Conservation (phyloP, 2,329 filamentous ascomycete species). For the Aspergillus brasiliensis region DNA sequence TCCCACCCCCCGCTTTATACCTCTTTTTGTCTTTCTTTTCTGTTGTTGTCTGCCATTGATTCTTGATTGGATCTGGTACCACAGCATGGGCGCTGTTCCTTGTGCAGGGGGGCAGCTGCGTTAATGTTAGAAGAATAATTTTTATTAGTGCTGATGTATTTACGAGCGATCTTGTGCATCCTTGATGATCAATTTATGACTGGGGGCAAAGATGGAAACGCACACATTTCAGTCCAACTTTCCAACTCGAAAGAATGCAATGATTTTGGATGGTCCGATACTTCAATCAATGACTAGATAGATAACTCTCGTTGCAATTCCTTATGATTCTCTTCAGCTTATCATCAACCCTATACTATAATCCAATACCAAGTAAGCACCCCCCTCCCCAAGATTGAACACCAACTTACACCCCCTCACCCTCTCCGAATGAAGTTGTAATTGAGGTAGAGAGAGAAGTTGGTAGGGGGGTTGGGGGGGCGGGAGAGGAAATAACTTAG, state of each 20-base stretch:
- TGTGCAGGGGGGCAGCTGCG: conserved; percentile 1
- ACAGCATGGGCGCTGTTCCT: neutral
- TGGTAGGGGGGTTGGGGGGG: no score
- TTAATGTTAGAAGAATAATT: conserved; percentile 9
- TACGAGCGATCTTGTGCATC: conserved; percentile 1
- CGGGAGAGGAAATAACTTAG: no score
- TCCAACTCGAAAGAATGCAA: neutral
- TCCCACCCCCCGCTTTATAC: conserved; percentile 12
- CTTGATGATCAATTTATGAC: conserved; percentile 8
- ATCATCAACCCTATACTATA: no score
- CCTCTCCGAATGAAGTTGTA: no score
- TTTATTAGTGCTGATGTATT: conserved; percentile 8
- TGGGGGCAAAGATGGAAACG: neutral
- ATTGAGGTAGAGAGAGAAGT: no score
- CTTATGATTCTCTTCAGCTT: no score
- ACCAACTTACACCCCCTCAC: no score
- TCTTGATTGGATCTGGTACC: neutral
- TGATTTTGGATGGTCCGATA: neutral
- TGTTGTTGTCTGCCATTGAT: conserved; percentile 8
- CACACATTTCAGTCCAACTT: neutral
- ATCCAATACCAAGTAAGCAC: no score
- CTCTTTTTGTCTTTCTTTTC: conserved; percentile 10
- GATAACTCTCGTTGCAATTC: neutral
- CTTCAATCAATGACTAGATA: neutral
- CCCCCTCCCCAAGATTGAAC: no score